A percentile compares a stretch with the other conserved stretches of the same genome.
Evolutionary conservation across 2,329 filamentous ascomycete genomes (phyloP).

Genomic region (Geosmithia flava): DNA sequence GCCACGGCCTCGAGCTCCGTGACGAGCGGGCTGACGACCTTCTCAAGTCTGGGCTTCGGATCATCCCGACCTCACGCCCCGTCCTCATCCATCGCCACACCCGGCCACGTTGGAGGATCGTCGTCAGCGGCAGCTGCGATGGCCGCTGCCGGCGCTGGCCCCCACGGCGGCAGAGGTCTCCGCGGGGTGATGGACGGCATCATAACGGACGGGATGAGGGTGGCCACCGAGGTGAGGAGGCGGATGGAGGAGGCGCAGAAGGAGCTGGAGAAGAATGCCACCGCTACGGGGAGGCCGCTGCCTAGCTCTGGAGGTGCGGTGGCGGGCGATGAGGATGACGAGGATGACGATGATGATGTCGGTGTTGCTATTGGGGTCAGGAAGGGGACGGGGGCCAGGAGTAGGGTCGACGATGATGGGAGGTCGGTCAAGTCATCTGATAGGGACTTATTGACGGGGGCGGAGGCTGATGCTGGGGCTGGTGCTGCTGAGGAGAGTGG

Average conservation of each 20-base stretch:
- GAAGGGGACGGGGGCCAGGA: slow-evolving; percentile 17
- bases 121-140: too few relatives aligned
- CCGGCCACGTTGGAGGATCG: background rate
- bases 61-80: slow-evolving; percentile 21
- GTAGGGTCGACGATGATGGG: slow-evolving; percentile 45
- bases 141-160: slow-evolving; percentile 2
- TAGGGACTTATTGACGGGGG: slow-evolving; percentile 59
- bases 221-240: slow-evolving; percentile 81
- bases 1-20: slow-evolving; percentile 8
- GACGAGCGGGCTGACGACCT: slow-evolving; percentile 61
- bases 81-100: slow-evolving; percentile 23
- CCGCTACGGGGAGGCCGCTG: slow-evolving; percentile 18
- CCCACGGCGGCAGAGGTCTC: slow-evolving; percentile 49
- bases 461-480: slow-evolving; percentile 56
- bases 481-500: slow-evolving; percentile 12
- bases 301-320: too few relatives aligned
- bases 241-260: slow-evolving; percentile 93
- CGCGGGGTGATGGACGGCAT: slow-evolving; percentile 94
- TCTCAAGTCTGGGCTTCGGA: slow-evolving; percentile 57
- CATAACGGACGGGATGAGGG: slow-evolving; percentile 92
- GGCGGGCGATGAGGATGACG: slow-evolving; percentile 55
- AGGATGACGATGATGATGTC: slow-evolving; percentile 50
- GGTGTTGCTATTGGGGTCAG: slow-evolving; percentile 29
- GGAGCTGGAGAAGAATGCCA: slow-evolving; percentile 73
- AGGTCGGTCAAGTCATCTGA: slow-evolving; percentile 55